phyloP scores from a whole-genome alignment of 2,329 filamentous ascomycete genomes.

The Fusarium zealandicum region DNA sequence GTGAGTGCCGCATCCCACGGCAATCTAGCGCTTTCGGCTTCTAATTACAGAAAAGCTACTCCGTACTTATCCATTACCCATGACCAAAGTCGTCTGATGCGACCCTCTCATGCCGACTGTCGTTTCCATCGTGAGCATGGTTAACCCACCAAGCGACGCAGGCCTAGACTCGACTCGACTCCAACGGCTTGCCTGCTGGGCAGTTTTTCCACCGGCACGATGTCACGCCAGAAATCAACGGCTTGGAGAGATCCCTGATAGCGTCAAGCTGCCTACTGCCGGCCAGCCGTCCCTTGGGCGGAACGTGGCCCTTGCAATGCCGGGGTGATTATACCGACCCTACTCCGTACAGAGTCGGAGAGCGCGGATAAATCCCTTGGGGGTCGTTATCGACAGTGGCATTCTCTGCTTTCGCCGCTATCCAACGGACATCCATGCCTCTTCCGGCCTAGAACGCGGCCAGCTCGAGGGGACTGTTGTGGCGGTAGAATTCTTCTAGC shows the following conservation, averaged over 20 bases:
- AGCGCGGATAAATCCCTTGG: not conserved
- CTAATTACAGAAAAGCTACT: too few species aligned
- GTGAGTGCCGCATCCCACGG: not conserved
- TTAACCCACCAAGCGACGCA: not conserved
- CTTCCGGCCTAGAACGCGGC: not conserved
- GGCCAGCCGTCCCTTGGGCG: not conserved
- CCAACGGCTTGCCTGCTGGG: too few species aligned
- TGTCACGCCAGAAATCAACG: not conserved
- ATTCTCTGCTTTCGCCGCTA: too few species aligned
- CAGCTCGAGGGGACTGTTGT: not conserved
- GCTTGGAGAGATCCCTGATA: not conserved
- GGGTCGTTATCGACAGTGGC: not conserved
- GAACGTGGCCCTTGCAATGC: not conserved
- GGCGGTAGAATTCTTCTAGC: not conserved
- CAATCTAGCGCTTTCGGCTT: too few species aligned
- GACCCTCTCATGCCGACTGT: too few species aligned
- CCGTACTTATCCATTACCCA: too few species aligned
- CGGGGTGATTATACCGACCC: not conserved
- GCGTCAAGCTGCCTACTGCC: not conserved
- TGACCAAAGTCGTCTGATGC: too few species aligned
- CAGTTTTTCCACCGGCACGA: not conserved
- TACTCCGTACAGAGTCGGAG: too few species aligned
- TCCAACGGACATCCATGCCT: not conserved
- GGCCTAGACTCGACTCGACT: not conserved
- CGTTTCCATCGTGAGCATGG: too few species aligned